phyloP scores from a whole-genome alignment of 2,329 filamentous ascomycete genomes.

The Monilinia fructigena region DNA sequence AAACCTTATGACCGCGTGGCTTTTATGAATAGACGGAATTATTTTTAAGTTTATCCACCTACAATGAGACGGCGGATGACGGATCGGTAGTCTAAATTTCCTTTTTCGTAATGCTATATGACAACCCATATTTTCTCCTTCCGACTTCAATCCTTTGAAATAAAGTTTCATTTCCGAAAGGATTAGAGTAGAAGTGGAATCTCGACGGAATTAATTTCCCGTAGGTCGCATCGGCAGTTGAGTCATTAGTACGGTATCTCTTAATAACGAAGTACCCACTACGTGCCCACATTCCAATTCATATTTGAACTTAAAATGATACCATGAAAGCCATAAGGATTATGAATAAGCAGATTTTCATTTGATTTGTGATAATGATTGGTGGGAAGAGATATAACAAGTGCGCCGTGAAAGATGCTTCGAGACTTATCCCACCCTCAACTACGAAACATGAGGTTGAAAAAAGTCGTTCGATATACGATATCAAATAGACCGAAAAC shows the following conservation, averaged over 20 bases:
- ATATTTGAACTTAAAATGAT: too few species aligned
- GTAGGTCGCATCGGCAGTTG: too few species aligned
- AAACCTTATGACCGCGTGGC: neutral
- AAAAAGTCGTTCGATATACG: neutral
- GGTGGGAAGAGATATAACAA: neutral
- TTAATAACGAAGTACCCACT: too few species aligned
- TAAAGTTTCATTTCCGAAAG: neutral
- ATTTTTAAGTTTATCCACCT: slow-evolving; percentile 13
- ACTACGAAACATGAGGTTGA: neutral
- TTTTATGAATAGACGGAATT: neutral
- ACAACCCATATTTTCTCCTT: neutral
- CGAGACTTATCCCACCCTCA: neutral
- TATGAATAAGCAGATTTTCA: neutral
- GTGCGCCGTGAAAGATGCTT: neutral
- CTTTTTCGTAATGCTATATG: neutral
- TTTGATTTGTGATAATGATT: neutral
- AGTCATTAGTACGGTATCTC: too few species aligned
- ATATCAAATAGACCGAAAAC: slow-evolving; percentile 9
- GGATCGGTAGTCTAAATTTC: neutral
- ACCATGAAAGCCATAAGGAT: too few species aligned
- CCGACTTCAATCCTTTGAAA: neutral
- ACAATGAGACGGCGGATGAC: neutral
- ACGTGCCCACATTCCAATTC: too few species aligned
- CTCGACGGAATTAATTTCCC: neutral
- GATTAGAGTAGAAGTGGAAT: neutral